These are phyloP conservation scores for Pharus latifolius DNA, from an alignment of 176 grass and related monocot genomes.

Conservation along the genomic window DNA sequence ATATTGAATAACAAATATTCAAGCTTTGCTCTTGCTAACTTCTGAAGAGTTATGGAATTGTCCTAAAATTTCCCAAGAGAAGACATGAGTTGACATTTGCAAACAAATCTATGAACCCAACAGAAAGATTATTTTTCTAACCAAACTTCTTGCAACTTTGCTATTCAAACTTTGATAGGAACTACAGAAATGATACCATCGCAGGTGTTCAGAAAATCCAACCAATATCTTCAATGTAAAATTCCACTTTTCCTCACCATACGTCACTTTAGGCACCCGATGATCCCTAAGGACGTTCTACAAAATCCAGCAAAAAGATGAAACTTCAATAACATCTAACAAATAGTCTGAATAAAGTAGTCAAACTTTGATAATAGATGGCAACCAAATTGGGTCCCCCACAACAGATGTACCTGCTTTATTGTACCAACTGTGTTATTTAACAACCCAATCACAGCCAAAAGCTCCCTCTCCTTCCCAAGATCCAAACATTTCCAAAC, in stretches of 20 bases:
- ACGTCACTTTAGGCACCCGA: background rate
- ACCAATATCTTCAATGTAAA: background rate
- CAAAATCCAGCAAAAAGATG: background rate
- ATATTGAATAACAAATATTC: background rate
- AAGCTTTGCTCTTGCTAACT: background rate
- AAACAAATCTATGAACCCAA: background rate
- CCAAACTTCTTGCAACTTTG: background rate
- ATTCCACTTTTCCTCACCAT: background rate
- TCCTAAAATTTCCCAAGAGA: background rate
- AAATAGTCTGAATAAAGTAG: background rate
- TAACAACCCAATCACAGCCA: background rate
- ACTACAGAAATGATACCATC: background rate
- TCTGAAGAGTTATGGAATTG: background rate
- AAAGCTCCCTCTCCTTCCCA: background rate
- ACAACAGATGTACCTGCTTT: background rate
- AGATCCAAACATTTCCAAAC: slow-evolving; percentile 1
- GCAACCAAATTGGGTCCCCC: background rate
- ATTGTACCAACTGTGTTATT: background rate
- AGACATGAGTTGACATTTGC: background rate
- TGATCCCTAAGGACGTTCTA: background rate
- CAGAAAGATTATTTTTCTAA: background rate
- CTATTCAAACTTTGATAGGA: background rate
- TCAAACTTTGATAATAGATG: background rate
- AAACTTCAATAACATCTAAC: background rate
- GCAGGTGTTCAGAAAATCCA: background rate